Conservation (phyloP, 371 early-diverging fungal genomes). For the Saksenaea vasiformis region DNA sequence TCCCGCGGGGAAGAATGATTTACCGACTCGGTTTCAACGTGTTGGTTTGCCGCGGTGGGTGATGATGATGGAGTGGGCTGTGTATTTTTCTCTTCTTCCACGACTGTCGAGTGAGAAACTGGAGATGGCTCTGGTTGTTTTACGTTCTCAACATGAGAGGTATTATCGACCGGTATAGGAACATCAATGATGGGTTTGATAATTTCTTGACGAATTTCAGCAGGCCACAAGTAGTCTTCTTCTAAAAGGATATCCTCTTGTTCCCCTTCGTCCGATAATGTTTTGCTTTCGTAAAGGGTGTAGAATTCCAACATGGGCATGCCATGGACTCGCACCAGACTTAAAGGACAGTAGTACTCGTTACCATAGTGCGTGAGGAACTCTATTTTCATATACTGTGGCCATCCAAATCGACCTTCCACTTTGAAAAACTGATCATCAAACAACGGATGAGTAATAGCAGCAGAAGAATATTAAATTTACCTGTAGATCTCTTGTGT, state of each 20-base stretch:
- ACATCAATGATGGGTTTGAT: conserved; percentile 34
- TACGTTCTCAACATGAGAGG: conserved; percentile 15
- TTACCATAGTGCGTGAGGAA: conserved; percentile 88
- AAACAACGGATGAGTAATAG: background rate
- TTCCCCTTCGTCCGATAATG: conserved; percentile 30
- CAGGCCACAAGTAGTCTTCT: conserved; percentile 41
- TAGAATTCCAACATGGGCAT: conserved; percentile 90
- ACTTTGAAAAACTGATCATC: conserved; percentile 73
- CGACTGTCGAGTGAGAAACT: conserved; percentile 9
- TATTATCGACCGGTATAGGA: conserved; percentile 21
- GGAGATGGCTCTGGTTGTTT: conserved; percentile 12
- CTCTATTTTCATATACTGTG: conserved; percentile 87
- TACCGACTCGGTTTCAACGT: background rate
- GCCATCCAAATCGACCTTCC: conserved; percentile 70
- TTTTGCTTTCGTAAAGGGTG: conserved; percentile 62
- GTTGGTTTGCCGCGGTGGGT: background rate
- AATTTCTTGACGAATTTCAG: conserved; percentile 39
- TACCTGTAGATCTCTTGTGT: conserved; percentile 86
- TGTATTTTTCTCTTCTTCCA: background rate
- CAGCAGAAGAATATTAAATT: background rate
- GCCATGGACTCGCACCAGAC: conserved; percentile 86
- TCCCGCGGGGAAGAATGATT: background rate
- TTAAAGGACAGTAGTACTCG: conserved; percentile 95
- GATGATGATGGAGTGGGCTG: background rate
- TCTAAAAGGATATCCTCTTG: conserved; percentile 22